Evolutionary conservation across 345 rosid species (phyloP), one percentile per base, ranked within the genome.

Genomic region (Ceriops zippeliana): DNA sequence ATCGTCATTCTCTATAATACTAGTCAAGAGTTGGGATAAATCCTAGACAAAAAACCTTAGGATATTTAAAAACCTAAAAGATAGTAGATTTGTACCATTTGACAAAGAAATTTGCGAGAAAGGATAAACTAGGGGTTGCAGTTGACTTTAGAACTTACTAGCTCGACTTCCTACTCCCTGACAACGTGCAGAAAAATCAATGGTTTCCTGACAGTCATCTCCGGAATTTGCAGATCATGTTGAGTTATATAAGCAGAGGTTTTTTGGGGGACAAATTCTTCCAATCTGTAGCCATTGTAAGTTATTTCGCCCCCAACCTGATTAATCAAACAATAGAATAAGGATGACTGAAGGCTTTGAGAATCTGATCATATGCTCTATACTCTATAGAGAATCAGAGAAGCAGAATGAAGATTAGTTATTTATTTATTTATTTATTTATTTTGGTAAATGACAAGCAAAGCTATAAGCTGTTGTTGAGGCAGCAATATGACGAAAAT

Each of bases 261-360:
- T 63, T 75, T 81, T 70, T 78, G 79, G 28, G 84, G 81, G 75
- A 75, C 77, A 72, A 77, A 72, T 67, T 81, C 84, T 13, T 78
- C 68, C 47, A 81, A 35, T 62, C 19, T 53, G 70, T 78, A 58
- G 11, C 81, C 79, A 38, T 81, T 81, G 57, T 75, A 81, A 62
- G 79, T 69, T 49, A 81, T 65, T 59, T 81, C 79, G 31, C 84
- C 84, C 5, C 64, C 34, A 59, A 68, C 72, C 83, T 80, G 65
- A 35, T 11, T 26, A 37, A 27, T 6, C 10, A 30, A 17, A 58
- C 27, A 22, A 10, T 17, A 61, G 30, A 13, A 49, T 20, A 15
- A 31, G 58, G 38, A 11, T 21, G 32, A 11, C 13, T 21, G 35
- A 49, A 65, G 10, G 21, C 31, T 53, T 4, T 13, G 11, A n/a